Evolutionary conservation across 345 rosid genomes (phyloP), one percentile per base, ranked within the genome.

Genomic region (Adansonia digitata): DNA sequence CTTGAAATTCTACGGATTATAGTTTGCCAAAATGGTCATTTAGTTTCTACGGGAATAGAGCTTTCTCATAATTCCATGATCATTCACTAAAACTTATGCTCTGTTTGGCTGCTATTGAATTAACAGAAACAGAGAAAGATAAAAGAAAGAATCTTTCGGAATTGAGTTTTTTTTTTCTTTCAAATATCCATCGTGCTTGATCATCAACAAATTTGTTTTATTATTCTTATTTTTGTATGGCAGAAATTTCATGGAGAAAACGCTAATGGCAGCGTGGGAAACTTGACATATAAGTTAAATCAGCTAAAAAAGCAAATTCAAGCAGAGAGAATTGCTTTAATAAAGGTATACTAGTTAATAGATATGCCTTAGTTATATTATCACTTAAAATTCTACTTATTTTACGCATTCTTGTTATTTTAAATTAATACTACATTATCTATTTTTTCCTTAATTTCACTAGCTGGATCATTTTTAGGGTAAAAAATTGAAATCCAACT

Each of bases 221-320:
- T 43, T 12, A 7, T 27, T 56, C 4, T 56, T 56, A 11, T 26
- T 56, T 26, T 15, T 48, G 62, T 75, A 12, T 63, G 71, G 73
- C 82, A 85, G 90, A 90, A 88, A 77, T 85, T 79, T 57, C 71
- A 75, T 71, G 94, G 86, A 72, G 97, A 90, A 61, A 81, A 77
- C 75, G 81, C 80, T 11, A 73, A 18, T 73, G 88, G 75, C 43
- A 82, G 80, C 46, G 63, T 81, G 48, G 92, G 83, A 73, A 89
- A 88, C 81, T 87, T 94, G 79, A 74, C 83, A 22, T 61, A 78
- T 59, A 91, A 83, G 81, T 76, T 94, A 80, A 84, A 75, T 86
- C 91, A 87, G 83, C 97, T 94, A 69, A 86, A 81, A 77, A 86
- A 42, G 89, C 84, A 91, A 84, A 90, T 92, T 83, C 97, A 94